Evolutionary conservation across 164 flowering plant genomes (phyloP).

Genomic region (Aristolochia fimbriata): DNA sequence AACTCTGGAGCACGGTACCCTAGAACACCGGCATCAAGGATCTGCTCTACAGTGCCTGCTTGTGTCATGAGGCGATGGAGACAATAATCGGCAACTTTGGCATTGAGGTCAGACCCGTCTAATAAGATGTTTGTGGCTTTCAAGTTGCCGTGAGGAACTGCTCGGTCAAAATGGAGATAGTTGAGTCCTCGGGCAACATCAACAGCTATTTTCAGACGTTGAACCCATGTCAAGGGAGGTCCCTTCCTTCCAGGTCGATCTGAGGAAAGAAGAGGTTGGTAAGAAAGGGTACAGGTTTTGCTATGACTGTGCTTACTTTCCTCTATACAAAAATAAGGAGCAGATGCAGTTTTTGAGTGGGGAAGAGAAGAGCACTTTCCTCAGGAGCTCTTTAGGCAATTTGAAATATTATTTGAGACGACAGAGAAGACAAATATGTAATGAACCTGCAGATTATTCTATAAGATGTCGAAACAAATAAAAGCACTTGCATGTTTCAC

Average conservation of each 20-base stretch:
- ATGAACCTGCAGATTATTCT: no score
- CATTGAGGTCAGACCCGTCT: conserved; percentile 87
- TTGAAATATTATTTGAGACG: no score
- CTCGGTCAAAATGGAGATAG: conserved; percentile 97
- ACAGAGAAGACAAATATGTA: no score
- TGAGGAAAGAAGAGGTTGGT: conserved; percentile 11
- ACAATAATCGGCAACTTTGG: conserved; percentile 87
- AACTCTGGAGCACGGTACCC: conserved; percentile 95
- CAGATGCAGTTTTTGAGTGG: no score
- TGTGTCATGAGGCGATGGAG: conserved; percentile 98
- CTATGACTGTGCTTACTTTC: no score
- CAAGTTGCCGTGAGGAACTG: conserved; percentile 91
- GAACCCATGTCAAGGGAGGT: conserved; percentile 69
- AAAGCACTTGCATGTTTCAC: no score
- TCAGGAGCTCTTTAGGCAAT: no score
- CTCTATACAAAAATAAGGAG: no score
- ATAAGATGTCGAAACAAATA: no score
- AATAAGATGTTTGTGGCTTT: conserved; percentile 78
- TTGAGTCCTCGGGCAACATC: conserved; percentile 96
- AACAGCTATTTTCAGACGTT: conserved; percentile 85
- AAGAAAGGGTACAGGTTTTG: no score
- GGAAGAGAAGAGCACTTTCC: no score
- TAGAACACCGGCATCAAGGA: conserved; percentile 80
- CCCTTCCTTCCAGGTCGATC: conserved; percentile 90
- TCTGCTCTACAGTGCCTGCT: conserved; percentile 83